phyloP scores from a whole-genome alignment of 2,329 filamentous ascomycete genomes.

The Penicillium sumatraense region DNA sequence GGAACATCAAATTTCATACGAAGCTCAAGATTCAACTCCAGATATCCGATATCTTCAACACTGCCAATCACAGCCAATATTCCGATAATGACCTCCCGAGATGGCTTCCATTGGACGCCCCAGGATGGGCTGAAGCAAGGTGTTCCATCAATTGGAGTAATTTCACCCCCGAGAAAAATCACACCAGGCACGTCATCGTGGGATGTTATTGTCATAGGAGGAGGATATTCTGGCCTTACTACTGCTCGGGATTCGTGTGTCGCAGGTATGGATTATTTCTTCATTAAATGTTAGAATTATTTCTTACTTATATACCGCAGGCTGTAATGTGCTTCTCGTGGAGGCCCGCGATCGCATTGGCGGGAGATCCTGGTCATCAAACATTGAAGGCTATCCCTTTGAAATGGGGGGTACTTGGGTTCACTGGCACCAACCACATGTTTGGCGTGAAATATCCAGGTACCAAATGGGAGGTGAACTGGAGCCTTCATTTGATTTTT shows the following conservation, averaged over 20 bases:
- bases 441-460: slow-evolving; percentile 52
- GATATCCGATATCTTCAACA: no score
- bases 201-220: slow-evolving; percentile 37
- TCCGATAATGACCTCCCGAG: slow-evolving; percentile 26
- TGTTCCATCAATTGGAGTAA: slow-evolving; percentile 25
- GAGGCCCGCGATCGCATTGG: slow-evolving; percentile 56
- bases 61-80: background rate
- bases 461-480: slow-evolving; percentile 51
- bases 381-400: slow-evolving; percentile 50
- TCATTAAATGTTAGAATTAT: no score
- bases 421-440: slow-evolving; percentile 50
- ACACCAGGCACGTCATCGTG: background rate
- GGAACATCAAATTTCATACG: no score
- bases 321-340: slow-evolving; percentile 48
- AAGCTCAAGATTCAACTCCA: no score
- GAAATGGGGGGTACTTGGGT: slow-evolving; percentile 59
- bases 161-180: slow-evolving; percentile 25
- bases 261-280: slow-evolving; percentile 26
- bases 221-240: slow-evolving; percentile 37
- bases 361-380: slow-evolving; percentile 53
- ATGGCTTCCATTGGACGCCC: slow-evolving; percentile 33
- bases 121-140: slow-evolving; percentile 23
- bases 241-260: slow-evolving; percentile 35
- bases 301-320: no score
- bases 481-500: slow-evolving; percentile 47